Evolutionary conservation across 305 asterid genomes (phyloP).

Genomic region (Fraxinus angustifolia): DNA sequence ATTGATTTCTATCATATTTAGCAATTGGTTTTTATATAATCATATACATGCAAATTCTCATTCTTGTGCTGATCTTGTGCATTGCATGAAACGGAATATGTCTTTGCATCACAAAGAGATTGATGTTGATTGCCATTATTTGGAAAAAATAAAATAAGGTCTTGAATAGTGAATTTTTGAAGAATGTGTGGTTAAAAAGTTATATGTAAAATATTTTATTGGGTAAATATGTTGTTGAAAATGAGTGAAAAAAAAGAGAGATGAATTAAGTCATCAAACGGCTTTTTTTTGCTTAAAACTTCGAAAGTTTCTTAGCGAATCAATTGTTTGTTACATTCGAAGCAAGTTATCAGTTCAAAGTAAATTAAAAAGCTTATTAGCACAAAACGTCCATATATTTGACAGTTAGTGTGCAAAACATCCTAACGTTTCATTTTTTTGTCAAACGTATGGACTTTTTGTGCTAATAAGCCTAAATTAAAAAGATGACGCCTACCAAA

Average conservation of each 20-base stretch:
- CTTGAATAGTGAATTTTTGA: not conserved
- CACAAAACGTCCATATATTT: too few relatives aligned
- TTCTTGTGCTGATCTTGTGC: not conserved
- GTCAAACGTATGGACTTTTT: too few relatives aligned
- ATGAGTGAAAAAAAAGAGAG: too few relatives aligned
- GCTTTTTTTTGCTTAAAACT: not conserved
- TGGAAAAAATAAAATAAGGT: not conserved
- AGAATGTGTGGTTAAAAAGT: not conserved
- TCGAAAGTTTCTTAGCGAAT: not conserved
- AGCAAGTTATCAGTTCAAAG: too few relatives aligned
- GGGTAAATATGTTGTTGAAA: too few relatives aligned
- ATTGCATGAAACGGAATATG: not conserved
- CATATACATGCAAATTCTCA: not conserved
- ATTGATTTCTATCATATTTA: not conserved
- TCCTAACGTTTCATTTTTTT: too few relatives aligned
- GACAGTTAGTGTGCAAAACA: too few relatives aligned
- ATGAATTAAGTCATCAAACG: not conserved
- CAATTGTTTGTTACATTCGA: too few relatives aligned
- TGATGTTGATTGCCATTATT: not conserved
- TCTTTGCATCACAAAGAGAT: not conserved
- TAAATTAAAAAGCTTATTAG: too few relatives aligned
- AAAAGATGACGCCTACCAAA: not conserved
- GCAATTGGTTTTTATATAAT: not conserved
- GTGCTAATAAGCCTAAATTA: too few relatives aligned
- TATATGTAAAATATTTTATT: too few relatives aligned